A percentile compares a stretch with the other conserved stretches of the same genome.
Conservation (phyloP, 352 stramenopile genomes). For the Phytophthora fragariae region DNA sequence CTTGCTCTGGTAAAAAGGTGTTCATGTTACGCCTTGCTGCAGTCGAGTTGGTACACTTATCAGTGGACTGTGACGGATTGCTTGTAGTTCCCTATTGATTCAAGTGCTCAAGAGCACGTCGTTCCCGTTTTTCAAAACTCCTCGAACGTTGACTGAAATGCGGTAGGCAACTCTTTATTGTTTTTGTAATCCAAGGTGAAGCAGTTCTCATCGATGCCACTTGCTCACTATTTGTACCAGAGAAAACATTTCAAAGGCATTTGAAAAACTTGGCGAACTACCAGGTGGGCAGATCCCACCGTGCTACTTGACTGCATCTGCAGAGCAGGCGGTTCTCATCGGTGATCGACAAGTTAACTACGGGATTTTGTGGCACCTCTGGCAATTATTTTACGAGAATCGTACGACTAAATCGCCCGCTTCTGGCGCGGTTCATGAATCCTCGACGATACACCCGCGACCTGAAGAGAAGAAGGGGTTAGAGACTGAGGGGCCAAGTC, state of each 20-base stretch:
- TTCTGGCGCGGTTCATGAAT: background rate
- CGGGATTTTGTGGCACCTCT: conserved; percentile 61
- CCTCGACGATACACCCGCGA: background rate
- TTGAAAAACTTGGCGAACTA: conserved; percentile 29
- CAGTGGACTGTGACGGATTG: background rate
- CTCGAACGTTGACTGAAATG: conserved; percentile 33
- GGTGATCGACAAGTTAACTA: conserved; percentile 58
- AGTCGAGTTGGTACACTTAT: background rate
- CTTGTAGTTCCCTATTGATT: conserved; percentile 13
- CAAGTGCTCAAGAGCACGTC: conserved; percentile 7
- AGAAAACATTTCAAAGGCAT: conserved; percentile 43
- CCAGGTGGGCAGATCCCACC: conserved; percentile 12
- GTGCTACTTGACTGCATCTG: conserved; percentile 27
- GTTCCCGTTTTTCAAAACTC: conserved; percentile 32
- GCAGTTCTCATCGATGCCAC: background rate
- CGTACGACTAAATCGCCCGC: background rate
- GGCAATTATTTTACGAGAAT: conserved; percentile 36
- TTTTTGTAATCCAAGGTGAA: background rate
- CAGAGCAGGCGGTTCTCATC: conserved; percentile 42
- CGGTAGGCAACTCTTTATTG: conserved; percentile 16
- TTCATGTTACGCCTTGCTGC: background rate
- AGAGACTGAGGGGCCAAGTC: background rate
- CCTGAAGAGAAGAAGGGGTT: background rate
- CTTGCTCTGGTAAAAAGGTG: conserved; percentile 41
- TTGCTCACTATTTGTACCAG: conserved; percentile 24